Base-by-base conservation (phyloP, 2,329 filamentous ascomycete species). In the Botrytis porri region DNA sequence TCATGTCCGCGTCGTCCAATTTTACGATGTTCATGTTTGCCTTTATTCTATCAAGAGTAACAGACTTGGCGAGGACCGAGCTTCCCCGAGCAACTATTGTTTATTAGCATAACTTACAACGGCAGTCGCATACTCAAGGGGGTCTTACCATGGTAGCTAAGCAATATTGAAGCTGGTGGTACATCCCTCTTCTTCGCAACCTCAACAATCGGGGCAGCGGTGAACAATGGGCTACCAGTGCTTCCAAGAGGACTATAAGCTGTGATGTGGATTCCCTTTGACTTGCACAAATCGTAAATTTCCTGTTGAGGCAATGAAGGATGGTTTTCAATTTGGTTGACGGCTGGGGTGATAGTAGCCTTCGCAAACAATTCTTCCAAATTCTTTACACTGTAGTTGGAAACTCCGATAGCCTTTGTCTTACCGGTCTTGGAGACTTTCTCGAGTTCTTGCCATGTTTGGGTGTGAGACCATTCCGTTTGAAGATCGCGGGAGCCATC, bases 391-490 rank as follows among this genome's bases (percentile, higher is more conserved):
- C 79, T 79, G 75, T 81, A 83, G 75, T 83, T 83, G 37, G 80
- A 78, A 63, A 83, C 85, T 57, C 89, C 89, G 66, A 84, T 83
- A 4, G 80, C 79, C 73, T 79, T 84, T 54, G 85, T 82, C 82
- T 89, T 90, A 76, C 89, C 89, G 0, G 87, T 86, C 10, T 82
- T 82, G 9, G 91, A 83, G 8, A 93, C 84, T 75, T 86, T 86
- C 84, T 94, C 92, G 87, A 94, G 90, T 81, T 87, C 87, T 83
- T 90, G 90, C 92, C 92, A 97, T 67, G 92, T 93, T 74, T 93
- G 86, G 76, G 92, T 84, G 81, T 95, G 92, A 77, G 89, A 89
- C 85, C 91, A 90, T 76, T 85, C 85, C 78, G 83, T 86, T 80
- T 92, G 86, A 71, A 96, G 88, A 81, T 97, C 93, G 75, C 93